These are phyloP conservation scores for Dentipellis fragilis DNA, from an alignment of 768 basidiomycete species.

Conservation along the genomic window DNA sequence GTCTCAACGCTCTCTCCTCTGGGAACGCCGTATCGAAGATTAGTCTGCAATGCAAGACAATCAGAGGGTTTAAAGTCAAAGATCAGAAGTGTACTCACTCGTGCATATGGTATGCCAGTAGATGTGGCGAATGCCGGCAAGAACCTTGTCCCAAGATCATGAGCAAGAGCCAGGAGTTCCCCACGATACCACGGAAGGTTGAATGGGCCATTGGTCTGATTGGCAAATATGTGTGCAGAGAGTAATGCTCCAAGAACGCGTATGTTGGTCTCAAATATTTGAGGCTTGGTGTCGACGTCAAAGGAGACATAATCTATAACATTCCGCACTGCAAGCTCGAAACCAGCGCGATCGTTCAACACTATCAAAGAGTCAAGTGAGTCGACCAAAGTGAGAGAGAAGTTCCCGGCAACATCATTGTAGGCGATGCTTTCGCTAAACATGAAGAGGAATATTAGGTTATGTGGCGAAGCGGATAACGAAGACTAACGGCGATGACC, in stretches of 20 bases:
- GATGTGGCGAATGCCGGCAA: slow-evolving; percentile 88
- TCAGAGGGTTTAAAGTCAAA: slow-evolving; percentile 1
- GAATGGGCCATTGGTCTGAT: slow-evolving; percentile 52
- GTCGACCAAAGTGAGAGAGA: slow-evolving; percentile 74
- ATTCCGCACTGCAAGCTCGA: slow-evolving; percentile 76
- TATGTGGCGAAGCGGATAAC: slow-evolving; percentile 2
- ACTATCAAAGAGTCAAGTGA: slow-evolving; percentile 86
- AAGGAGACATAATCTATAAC: slow-evolving; percentile 81
- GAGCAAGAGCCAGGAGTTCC: slow-evolving; percentile 70
- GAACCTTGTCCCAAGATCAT: slow-evolving; percentile 79
- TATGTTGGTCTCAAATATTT: slow-evolving; percentile 96
- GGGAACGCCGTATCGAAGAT: slow-evolving; percentile 69
- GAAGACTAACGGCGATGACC: slow-evolving; percentile 62
- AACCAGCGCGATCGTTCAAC: slow-evolving; percentile 67
- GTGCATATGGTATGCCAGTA: slow-evolving; percentile 87
- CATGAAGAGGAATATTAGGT: slow-evolving; percentile 20
- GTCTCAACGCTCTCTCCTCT: slow-evolving; percentile 75
- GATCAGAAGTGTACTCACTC: slow-evolving; percentile 35
- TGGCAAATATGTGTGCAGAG: slow-evolving; percentile 80
- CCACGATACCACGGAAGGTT: slow-evolving; percentile 77
- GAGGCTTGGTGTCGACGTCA: slow-evolving; percentile 91
- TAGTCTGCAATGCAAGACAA: slow-evolving; percentile 41
- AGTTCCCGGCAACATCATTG: slow-evolving; percentile 95
- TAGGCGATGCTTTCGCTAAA: slow-evolving; percentile 58
- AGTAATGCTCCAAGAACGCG: slow-evolving; percentile 86